These are phyloP conservation scores for Eucommia ulmoides DNA, from an alignment of 257 asterid species.

Conservation along the genomic window DNA sequence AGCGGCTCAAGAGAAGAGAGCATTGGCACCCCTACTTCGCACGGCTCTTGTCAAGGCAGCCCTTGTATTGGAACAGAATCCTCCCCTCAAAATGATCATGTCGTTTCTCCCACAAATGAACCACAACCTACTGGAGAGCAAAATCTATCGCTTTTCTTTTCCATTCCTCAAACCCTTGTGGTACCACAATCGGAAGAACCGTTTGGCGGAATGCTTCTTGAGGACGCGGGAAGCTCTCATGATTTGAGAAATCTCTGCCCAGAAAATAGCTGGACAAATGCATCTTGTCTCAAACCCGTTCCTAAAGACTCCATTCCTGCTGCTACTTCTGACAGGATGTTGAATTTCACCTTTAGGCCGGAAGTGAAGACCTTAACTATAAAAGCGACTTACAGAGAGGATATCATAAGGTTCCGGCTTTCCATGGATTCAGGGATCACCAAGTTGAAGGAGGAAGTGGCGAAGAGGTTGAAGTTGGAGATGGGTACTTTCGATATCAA, in stretches of 20 bases:
- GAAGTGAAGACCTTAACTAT: slow-evolving; percentile 50
- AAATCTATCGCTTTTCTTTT: slow-evolving; percentile 30
- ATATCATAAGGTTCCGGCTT: slow-evolving; percentile 68
- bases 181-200: slow-evolving; percentile 27
- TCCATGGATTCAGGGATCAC: slow-evolving; percentile 30
- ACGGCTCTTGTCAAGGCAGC: slow-evolving; percentile 67
- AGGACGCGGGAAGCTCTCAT: slow-evolving; percentile 79
- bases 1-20: slow-evolving; percentile 81
- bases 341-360: slow-evolving; percentile 26
- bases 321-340: slow-evolving; percentile 24
- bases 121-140: slow-evolving; percentile 28
- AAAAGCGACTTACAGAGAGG: slow-evolving; percentile 69
- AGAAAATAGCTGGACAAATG: slow-evolving; percentile 51
- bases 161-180: slow-evolving; percentile 25
- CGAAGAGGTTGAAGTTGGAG: slow-evolving; percentile 67
- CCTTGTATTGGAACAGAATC: slow-evolving; percentile 30
- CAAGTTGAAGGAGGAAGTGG: slow-evolving; percentile 65
- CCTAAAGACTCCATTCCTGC: slow-evolving; percentile 21
- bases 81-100: slow-evolving; percentile 36
- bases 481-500: slow-evolving; percentile 68
- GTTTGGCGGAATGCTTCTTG: slow-evolving; percentile 51
- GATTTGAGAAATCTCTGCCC: slow-evolving; percentile 59
- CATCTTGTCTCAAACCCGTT: slow-evolving; percentile 15
- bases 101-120: slow-evolving; percentile 26
- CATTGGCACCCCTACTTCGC: slow-evolving; percentile 68